A percentile compares a stretch with the other conserved stretches of the same genome.
Conservation (phyloP, 2,329 filamentous ascomycete species). For the Rugonectria rugulosa region DNA sequence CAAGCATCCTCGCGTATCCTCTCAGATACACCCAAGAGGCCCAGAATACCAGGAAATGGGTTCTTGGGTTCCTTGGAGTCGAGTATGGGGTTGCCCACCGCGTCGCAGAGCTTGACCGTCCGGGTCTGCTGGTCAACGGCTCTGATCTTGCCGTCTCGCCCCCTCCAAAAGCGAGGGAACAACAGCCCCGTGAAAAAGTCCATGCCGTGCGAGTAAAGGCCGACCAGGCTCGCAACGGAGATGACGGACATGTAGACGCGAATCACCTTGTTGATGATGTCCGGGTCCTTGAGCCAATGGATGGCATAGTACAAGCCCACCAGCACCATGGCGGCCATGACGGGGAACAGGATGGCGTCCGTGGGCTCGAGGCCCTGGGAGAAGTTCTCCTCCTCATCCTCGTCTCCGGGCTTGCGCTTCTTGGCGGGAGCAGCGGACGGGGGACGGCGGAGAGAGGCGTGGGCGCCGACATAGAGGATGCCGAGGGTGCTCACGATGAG, state of each 20-base stretch:
- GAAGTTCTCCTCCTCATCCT: constrained; percentile 59
- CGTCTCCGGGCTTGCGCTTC: constrained; percentile 51
- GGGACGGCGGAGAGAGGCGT: constrained; percentile 85
- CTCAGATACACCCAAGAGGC: constrained; percentile 43
- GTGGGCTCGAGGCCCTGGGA: constrained; percentile 64
- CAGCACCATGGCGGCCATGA: constrained; percentile 77
- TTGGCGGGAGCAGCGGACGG: constrained; percentile 75
- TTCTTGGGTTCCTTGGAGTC: constrained; percentile 33
- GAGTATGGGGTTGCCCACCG: constrained; percentile 41
- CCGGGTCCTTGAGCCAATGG: constrained; percentile 84
- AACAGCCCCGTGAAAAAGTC: constrained; percentile 70
- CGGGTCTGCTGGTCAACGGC: constrained; percentile 52
- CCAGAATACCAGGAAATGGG: constrained; percentile 43
- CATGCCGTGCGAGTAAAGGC: constrained; percentile 76
- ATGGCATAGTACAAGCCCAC: constrained; percentile 85
- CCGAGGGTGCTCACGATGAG: constrained; percentile 73
- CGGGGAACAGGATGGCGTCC: constrained; percentile 85
- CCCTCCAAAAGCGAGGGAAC: constrained; percentile 76
- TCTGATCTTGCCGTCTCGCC: constrained; percentile 51
- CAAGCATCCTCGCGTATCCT: constrained; percentile 47
- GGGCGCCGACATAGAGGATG: constrained; percentile 84
- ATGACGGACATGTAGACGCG: constrained; percentile 84
- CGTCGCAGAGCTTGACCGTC: constrained; percentile 48
- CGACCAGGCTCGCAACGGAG: constrained; percentile 78
- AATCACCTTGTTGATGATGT: constrained; percentile 82